A percentile compares a stretch with the other conserved stretches of the same genome.
Evolutionary conservation across 805 yeast genomes (phyloP).

Genomic region (Komagataella mondaviorum): DNA sequence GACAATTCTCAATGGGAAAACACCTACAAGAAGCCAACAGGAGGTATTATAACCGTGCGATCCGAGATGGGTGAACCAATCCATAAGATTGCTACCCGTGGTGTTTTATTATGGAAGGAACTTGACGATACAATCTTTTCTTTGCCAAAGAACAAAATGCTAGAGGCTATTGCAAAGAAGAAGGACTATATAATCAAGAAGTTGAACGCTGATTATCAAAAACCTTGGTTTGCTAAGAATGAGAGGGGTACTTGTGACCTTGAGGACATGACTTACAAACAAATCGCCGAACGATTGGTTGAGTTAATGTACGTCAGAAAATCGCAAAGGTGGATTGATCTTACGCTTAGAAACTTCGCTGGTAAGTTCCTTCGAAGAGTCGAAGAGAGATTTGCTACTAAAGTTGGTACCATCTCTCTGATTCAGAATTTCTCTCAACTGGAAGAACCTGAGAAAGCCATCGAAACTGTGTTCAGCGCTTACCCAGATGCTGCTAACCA

Average conservation of each 20-base stretch:
- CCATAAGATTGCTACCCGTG: conserved; percentile 96
- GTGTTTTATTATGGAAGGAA: conserved; percentile 95
- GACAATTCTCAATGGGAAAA: conserved; percentile 83
- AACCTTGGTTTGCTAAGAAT: conserved; percentile 92
- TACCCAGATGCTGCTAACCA: conserved; percentile 72
- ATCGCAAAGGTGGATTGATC: conserved; percentile 79
- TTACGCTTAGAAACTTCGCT: conserved; percentile 69
- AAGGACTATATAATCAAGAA: conserved; percentile 74
- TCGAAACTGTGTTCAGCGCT: conserved; percentile 45
- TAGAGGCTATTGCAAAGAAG: conserved; percentile 72
- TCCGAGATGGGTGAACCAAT: conserved; percentile 99
- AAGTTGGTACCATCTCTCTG: conserved; percentile 41
- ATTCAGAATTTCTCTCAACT: conserved; percentile 64
- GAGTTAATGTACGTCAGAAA: conserved; percentile 79
- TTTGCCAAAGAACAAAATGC: conserved; percentile 78
- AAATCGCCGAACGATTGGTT: conserved; percentile 76
- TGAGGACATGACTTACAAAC: conserved; percentile 90
- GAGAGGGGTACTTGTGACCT: conserved; percentile 73
- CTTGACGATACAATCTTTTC: conserved; percentile 87
- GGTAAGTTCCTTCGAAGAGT: conserved; percentile 86
- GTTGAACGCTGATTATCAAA: conserved; percentile 90
- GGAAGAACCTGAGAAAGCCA: conserved; percentile 47
- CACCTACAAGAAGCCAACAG: conserved; percentile 89
- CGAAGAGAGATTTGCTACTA: conserved; percentile 83
- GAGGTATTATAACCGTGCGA: conserved; percentile 91